Evolutionary conservation across 345 rosid species (phyloP), one percentile per base, ranked within the genome.

Genomic region (Rhodamnia rubescens): DNA sequence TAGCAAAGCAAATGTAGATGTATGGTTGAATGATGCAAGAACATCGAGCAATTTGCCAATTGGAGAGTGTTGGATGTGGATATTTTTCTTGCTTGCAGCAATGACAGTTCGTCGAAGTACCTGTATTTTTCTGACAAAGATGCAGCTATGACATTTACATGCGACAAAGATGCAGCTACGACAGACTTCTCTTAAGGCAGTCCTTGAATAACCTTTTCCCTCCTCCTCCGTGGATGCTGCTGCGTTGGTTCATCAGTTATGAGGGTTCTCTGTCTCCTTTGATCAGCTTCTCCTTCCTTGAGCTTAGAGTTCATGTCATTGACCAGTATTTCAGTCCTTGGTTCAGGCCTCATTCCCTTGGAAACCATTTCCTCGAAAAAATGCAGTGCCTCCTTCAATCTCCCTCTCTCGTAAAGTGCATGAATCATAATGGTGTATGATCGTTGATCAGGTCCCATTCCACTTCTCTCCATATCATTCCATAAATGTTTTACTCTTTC

Each of bases 341-440:
- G 94, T 85, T 93, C 98, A 5, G 93, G 90, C 27, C 85, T 83
- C 92, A 96, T 90, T 85, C 96, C 99, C 85, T 87, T 94, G 20
- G 91, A 88, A 83, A 86, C 85, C 98, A 95, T 96, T 84, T 94
- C 96, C 52, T 85, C 58, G 58, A 89, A 93, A 88, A 61, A 93
- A 69, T 82, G 53, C 89, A 93, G 83, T 51, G 96, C 94, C 57
- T 92, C 93, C 83, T 87, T 89, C 29, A 88, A 47, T 81, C 91
- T 92, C 9, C 95, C 94, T 87, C 87, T 89, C 49, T 87, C 82
- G 56, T 92, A 85, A 49, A 93, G 90, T 85, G 92, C 89, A 69
- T 95, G 98, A 87, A 96, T 87, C 90, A 90, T 92, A 11, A 96
- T 83, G 47, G 99, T 94, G 87, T 92, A 96, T 42, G 98, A 93